Base-by-base conservation (phyloP, 352 stramenopile genomes). In the Peronospora belbahrii region DNA sequence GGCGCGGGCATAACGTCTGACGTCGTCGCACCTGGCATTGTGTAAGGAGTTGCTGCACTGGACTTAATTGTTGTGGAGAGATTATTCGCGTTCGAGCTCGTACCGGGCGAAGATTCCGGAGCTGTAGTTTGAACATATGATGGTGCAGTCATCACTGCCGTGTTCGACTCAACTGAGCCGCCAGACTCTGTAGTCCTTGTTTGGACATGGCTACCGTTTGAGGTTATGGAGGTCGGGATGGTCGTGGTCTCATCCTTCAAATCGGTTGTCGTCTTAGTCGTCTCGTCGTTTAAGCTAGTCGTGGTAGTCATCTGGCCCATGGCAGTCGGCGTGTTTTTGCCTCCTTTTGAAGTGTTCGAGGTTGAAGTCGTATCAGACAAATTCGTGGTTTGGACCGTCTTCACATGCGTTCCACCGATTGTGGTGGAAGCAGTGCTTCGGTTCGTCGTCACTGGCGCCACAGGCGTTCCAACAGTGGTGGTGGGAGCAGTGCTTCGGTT, bases 101-200 rank as follows among this genome's bases (percentile, higher is more conserved):
- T 31, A 18, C 31, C 53, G 19, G 43, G 46, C 18, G 42, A 47
- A 33, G 48, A 52, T 10, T 32, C 46, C 27, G 48, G 58, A 7
- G 43, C 62, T 9, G 49, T 62, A 15, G 49, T 59, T 32, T 32
- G 42, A 17, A 24, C 42, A 22, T 41, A 47, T 4, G 54, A 54
- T n/a, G 41, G 48, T 14, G 45, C 58, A 4, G 43, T 65, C 18
- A 28, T 42, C 19, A 40, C 59, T 10, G 45, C 42, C 19, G 45
- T n/a, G n/a, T n/a, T n/a, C n/a, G n/a, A n/a, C n/a, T n/a, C n/a
- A n/a, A n/a, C n/a, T n/a, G n/a, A n/a, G n/a, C n/a, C n/a, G n/a
- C n/a, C n/a, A n/a, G n/a, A n/a, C n/a, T 59, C 50, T 7, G 43
- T 61, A n/a, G 43, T 61, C 3, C 41, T 46, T 4, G 48, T 60